Evolutionary conservation across 2,329 filamentous ascomycete species (phyloP).

Genomic region (Exophiala xenobiotica): DNA sequence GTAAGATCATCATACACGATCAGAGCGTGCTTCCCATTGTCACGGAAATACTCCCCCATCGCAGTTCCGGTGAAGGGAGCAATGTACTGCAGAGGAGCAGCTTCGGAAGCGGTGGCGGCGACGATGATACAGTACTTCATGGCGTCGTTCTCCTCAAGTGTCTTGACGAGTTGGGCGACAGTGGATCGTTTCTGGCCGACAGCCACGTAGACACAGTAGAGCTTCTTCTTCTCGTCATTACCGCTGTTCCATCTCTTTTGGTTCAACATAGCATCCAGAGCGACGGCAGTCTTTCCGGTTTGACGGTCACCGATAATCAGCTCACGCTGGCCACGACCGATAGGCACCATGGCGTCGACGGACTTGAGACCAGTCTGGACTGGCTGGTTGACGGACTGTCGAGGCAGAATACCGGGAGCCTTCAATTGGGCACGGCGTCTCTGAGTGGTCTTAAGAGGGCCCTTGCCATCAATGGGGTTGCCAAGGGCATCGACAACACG

Average conservation of each 20-base stretch:
- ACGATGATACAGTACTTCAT: slow-evolving; percentile 98
- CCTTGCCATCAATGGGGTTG: slow-evolving; percentile 99
- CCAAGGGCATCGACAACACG: slow-evolving; percentile 98
- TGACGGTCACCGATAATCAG: slow-evolving; percentile 99
- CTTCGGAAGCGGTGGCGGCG: slow-evolving; percentile 95
- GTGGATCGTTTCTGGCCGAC: slow-evolving; percentile 99
- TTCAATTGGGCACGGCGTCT: slow-evolving; percentile 97
- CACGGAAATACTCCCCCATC: slow-evolving; percentile 74
- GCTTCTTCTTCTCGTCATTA: slow-evolving; percentile 92
- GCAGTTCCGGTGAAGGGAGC: slow-evolving; percentile 79
- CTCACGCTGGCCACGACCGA: slow-evolving; percentile 99
- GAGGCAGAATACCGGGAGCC: slow-evolving; percentile 96
- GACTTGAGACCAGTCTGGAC: slow-evolving; percentile 99
- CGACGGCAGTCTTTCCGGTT: slow-evolving; percentile 99
- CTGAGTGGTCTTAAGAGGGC: slow-evolving; percentile 87
- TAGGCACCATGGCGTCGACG: slow-evolving; percentile 98
- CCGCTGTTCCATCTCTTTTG: slow-evolving; percentile 95
- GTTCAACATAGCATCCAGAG: slow-evolving; percentile 97
- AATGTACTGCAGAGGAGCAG: slow-evolving; percentile 89
- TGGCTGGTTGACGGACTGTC: slow-evolving; percentile 94
- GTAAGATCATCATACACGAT: slow-evolving; percentile 86
- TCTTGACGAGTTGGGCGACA: slow-evolving; percentile 98
- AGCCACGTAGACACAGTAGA: slow-evolving; percentile 99
- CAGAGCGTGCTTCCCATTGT: slow-evolving; percentile 83
- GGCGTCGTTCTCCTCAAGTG: slow-evolving; percentile 98